Conservation (phyloP, 2,329 filamentous ascomycete species). For the Beauveria australis region DNA sequence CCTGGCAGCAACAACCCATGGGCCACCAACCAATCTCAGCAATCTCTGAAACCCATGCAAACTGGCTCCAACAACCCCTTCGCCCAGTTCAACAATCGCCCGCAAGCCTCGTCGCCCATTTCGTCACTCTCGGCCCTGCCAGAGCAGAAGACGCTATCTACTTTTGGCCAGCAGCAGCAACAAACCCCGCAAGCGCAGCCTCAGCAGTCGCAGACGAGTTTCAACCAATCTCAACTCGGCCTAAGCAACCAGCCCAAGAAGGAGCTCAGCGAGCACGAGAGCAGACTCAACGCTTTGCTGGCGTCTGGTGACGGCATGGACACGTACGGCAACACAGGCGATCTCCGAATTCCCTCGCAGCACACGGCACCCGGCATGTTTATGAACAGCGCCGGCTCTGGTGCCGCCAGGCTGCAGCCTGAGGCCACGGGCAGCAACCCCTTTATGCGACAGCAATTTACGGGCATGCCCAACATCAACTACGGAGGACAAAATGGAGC, state of each 20-base stretch:
- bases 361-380: constrained; percentile 95
- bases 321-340: constrained; percentile 95
- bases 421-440: constrained; percentile 81
- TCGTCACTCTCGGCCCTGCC: constrained; percentile 68
- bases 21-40: constrained; percentile 54
- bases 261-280: constrained; percentile 54
- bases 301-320: constrained; percentile 87
- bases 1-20: constrained; percentile 93
- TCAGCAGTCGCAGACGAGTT: constrained; percentile 23
- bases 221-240: background rate
- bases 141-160: constrained; percentile 71
- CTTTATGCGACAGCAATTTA: constrained; percentile 78
- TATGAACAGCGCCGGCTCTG: constrained; percentile 86
- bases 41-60: constrained; percentile 67
- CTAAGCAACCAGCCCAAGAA: constrained; percentile 34
- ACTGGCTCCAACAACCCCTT: constrained; percentile 99
- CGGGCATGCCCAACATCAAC: constrained; percentile 58
- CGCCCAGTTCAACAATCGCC: constrained; percentile 61
- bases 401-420: constrained; percentile 59
- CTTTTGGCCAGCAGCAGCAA: constrained; percentile 43
- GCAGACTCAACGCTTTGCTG: constrained; percentile 78
- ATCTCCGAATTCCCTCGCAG: constrained; percentile 89
- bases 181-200: constrained; percentile 29
- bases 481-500: constrained; percentile 45
- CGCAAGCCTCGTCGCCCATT: constrained; percentile 48